Base-by-base conservation (phyloP, 108 stramenopile genomes). In the Cafeteria roenbergensis region DNA sequence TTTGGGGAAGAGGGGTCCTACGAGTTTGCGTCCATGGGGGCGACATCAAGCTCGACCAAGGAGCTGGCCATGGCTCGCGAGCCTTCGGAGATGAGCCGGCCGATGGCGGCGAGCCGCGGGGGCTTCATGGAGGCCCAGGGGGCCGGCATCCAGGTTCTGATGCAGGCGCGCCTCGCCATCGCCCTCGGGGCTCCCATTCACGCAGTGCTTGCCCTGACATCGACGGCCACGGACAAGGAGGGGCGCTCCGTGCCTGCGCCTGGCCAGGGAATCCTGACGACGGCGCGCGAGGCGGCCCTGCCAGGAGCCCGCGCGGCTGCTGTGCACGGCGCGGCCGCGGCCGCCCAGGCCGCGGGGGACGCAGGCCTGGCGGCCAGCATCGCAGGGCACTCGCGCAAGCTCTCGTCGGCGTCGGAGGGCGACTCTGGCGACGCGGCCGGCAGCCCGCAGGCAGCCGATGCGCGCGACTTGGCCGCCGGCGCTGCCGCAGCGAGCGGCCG, bases 61-160 rank as follows among this genome's bases (percentile, higher is more conserved):
- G 67, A 68, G 0, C 21, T 36, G 24, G 34, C 9, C 12, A 25
- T 24, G 20, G 67, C 64, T 0, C 67, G 67, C 60, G 30, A 25
- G 8, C 54, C 51, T 1, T 20, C 30, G 29, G 67, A 68, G 31
- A 62, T 28, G 28, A 48, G 37, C 26, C 31, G 67, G 26, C 67
- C 67, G n/a, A 68, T 62, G 61, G 24, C 67, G 24, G 31, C 30
- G 28, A 58, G 29, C n/a, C 57, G 67, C 14, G 67, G 34, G n/a
- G 67, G 67, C 0, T 68, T 68, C 32, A 62, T 68, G 35, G 67
- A 68, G 61, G 37, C 67, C 12, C 67, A 68, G 37, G 67, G 67
- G 4, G 42, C 67, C 31, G 67, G 67, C 17, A 63, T 68, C n/a
- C 67, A 68, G 67, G 50, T 68, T 6, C 60, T 68, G 24, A 68